Evolutionary conservation across 768 basidiomycete species (phyloP), one percentile per base, ranked within the genome.

Genomic region (Mycena kentingensis): DNA sequence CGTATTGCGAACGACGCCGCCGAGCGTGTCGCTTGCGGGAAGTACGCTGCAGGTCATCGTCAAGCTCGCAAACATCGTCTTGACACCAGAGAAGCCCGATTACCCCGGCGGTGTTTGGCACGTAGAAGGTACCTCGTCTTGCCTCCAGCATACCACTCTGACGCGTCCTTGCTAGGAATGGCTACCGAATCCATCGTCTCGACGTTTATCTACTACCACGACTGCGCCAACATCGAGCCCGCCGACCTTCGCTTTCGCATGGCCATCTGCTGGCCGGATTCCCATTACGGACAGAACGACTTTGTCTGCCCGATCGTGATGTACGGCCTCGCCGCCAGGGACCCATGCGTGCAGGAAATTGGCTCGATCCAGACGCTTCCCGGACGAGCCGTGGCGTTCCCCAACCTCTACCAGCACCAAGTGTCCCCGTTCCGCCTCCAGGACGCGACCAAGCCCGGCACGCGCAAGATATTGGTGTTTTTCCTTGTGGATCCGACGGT

Each of bases 371-470:
- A 64, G 10, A 72, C 75, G 5, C 59, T 59, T 2, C 66, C 70
- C 46, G 71, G 70, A 1, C 65, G 76, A 7, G 60, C 70, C 13
- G 55, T 77, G 35, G 70, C 69, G 1, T 77, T 75, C 58, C 76
- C 76, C 1, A 77, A 77, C 53, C 59, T 74, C 44, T 64, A 72
- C 26, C 75, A 76, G 49, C 74, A 78, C 54, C 67, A 62, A 21
- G 72, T 77, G 4, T 53, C 56, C 28, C 19, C 22, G 12, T 42
- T 42, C 25, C 22, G 26, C 22, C 41, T 42, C n/a, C 22, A 12
- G 12, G 41, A 42, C 21, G 22, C 13, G 5, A 42, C 11, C 21
- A 42, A 42, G 26, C 41, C 41, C 11, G 41, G 41, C 7, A 5
- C 12, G 12, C 41, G 41, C 21, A 42, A 42, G 24, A 42, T 42